phyloP scores from a whole-genome alignment of 805 yeast species.

The Nakazawaea wyomingensis region DNA sequence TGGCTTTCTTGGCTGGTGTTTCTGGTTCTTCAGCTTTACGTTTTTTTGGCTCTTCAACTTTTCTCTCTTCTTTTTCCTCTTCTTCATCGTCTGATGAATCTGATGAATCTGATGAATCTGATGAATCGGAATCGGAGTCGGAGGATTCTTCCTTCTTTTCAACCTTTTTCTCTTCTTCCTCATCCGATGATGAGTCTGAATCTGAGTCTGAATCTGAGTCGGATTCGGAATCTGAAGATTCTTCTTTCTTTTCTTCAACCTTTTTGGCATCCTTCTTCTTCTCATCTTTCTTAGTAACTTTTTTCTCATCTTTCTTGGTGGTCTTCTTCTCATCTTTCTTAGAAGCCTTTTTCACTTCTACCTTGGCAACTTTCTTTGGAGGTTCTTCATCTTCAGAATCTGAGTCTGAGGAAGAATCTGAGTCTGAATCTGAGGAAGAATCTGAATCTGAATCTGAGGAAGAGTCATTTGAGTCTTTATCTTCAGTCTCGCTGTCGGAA shows the following conservation, averaged over 20 bases:
- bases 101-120: conserved; percentile 16
- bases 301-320: conserved; percentile 15
- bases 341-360: background rate
- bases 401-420: conserved; percentile 16
- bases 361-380: background rate
- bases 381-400: conserved; percentile 10
- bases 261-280: conserved; percentile 24
- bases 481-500: conserved; percentile 12
- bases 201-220: conserved; percentile 16
- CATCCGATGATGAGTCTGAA: conserved; percentile 7
- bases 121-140: conserved; percentile 14
- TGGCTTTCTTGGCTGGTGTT: conserved; percentile 46
- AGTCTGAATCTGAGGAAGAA: conserved; percentile 14
- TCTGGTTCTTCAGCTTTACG: conserved; percentile 38
- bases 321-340: conserved; percentile 11
- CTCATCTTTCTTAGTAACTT: conserved; percentile 2
- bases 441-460: conserved; percentile 16
- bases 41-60: conserved; percentile 32
- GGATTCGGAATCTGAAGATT: conserved; percentile 15
- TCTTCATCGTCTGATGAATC: conserved; percentile 1
- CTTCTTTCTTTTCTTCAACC: conserved; percentile 17
- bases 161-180: conserved; percentile 24
- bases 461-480: conserved; percentile 13
- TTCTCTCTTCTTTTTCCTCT: conserved; percentile 30
- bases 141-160: conserved; percentile 17